Evolutionary conservation across 2,329 filamentous ascomycete genomes (phyloP), one percentile per base, ranked within the genome.

Genomic region (Fusarium nodosum): DNA sequence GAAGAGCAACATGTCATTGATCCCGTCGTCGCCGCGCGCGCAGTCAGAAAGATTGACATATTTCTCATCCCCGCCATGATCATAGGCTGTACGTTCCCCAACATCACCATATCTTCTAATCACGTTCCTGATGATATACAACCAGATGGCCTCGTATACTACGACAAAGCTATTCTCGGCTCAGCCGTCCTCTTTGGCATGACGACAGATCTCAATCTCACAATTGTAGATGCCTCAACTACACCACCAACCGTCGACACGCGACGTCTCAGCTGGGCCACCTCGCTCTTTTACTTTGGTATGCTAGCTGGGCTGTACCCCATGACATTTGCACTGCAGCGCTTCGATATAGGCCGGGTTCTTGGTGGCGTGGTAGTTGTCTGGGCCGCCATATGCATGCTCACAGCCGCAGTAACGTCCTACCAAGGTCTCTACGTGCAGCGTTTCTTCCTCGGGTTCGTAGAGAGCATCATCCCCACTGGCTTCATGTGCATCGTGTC

Each of bases 241-340:
- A 76, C 71, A 2, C 89, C 90, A 0, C 84, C 86, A 1, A 86
- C 85, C 0, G 86, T 85, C 18, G 86, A 91, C 74, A 93, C 92
- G 0, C 84, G 86, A 0, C 86, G 91, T 13, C 85, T 94, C 30
- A 90, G 86, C 69, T 94, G 91, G 91, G 91, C 91, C 4, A 93
- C 91, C 0, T 93, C 90, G 0, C 83, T 93, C 73, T 93, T 94
- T 81, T 94, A 93, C 81, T 93, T 94, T 70, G 91, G 91, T 38
- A 92, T 92, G 90, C 83, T 94, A 3, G 88, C 86, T 1, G 91
- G 91, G 0, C 81, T 92, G 5, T 93, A 93, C 66, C 91, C 91
- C 3, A 88, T 93, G 86, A 90, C 90, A 0, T 92, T 91, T 63
- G 82, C 87, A 1, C 82, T 93, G 2, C 91, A 94, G 77, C 86